Base-by-base conservation (phyloP, 2,329 filamentous ascomycete species). In the Penicillium sumatraense region DNA sequence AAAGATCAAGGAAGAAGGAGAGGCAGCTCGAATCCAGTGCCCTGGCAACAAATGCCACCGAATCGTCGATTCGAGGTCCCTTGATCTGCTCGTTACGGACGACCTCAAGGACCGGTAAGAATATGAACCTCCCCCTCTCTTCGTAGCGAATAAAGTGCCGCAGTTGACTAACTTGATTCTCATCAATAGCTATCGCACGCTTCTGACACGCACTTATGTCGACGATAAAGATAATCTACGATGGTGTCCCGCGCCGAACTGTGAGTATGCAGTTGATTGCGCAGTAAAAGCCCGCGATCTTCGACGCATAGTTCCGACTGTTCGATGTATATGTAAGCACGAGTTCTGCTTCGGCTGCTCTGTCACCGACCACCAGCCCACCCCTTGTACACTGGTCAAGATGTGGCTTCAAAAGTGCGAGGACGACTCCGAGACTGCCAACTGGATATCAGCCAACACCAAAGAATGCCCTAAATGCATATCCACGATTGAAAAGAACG, bases 381-480 rank as follows among this genome's bases (percentile, higher is more conserved):
- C 93, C 3, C 93, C 95, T 0, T 99, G 95, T 73, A 83, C 87
- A 23, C 78, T 99, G 49, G 93, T 98, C 49, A 97, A 95, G 82
- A 89, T 85, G 71, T 99, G 95, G 95, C 76, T 99, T 11, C 96
- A 97, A 81, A 99, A 99, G 73, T 99, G 95, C 71, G 95, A 95
- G 54, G 95, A 99, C 72, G 95, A 99, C 70, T 96, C 91, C 0
- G 95, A 99, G 74, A 99, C 95, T 0, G 93, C 95, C 3, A 99
- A 99, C 74, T 99, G 95, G 95, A 99, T 99, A 59, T 97, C 93
- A 0, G 95, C 95, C 44, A 96, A 99, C 73, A 99, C 95, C 2
- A 99, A 99, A 72, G 95, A 99, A 73, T 99, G 95, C 62, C 93
- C 95, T 0, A 95, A 90, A 72, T 99, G 95, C 75, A 87, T 91